phyloP scores from a whole-genome alignment of 768 basidiomycete species.

The Pulveroboletus sp. region DNA sequence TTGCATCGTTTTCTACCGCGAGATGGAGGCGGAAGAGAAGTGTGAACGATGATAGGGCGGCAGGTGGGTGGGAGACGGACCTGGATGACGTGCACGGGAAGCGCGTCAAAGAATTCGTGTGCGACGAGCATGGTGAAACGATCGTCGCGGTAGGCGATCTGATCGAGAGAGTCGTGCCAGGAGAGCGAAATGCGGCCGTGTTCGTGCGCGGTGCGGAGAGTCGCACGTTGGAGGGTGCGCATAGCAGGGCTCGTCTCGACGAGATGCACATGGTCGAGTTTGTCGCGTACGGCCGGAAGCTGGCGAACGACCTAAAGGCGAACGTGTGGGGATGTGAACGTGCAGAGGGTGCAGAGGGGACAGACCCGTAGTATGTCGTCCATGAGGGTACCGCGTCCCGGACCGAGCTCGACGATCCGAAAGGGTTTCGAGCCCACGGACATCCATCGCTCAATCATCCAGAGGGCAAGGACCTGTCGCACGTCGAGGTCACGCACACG shows the following conservation, averaged over 20 bases:
- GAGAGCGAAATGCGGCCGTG: conserved; percentile 38
- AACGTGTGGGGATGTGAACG: background rate
- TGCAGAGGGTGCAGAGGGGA: background rate
- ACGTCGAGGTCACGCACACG: conserved; percentile 5
- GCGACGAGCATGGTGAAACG: conserved; percentile 83
- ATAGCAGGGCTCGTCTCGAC: conserved; percentile 77
- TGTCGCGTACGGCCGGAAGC: conserved; percentile 34
- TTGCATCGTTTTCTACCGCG: conserved; percentile 58
- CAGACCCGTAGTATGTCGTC: conserved; percentile 79
- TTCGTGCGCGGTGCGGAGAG: conserved; percentile 35
- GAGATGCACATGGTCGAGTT: conserved; percentile 56
- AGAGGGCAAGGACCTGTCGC: conserved; percentile 76
- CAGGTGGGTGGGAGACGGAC: conserved; percentile 35
- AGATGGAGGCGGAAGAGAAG: background rate
- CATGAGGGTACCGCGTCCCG: conserved; percentile 90
- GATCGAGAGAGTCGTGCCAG: conserved; percentile 75
- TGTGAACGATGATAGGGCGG: background rate
- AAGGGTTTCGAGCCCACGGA: conserved; percentile 47
- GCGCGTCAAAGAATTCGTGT: conserved; percentile 96
- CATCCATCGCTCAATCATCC: conserved; percentile 78
- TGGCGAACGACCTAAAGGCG: conserved; percentile 45
- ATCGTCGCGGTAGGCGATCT: conserved; percentile 47
- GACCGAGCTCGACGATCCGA: conserved; percentile 86
- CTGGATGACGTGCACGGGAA: conserved; percentile 88
- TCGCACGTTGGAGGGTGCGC: conserved; percentile 55